Evolutionary conservation across 441 rosid genomes (phyloP), one percentile per base, ranked within the genome.

Genomic region (Arabidopsis hybrid): DNA sequence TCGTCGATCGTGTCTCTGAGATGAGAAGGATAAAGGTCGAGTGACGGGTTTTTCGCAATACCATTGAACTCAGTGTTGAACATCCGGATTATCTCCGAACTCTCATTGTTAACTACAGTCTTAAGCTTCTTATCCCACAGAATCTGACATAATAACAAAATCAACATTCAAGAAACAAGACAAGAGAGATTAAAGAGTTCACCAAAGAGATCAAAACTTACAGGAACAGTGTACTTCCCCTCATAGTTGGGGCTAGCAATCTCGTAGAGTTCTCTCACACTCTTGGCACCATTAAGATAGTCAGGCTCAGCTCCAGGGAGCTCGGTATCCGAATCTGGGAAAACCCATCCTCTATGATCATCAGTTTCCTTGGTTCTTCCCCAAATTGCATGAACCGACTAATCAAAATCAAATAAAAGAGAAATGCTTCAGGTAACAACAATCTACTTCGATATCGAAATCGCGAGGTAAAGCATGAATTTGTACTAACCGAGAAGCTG

Each of bases 81-180:
- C 66, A 61, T 61, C 8, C 66, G 38, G 13, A 61, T 61, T 13
- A 61, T 61, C 52, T 61, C 66, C 29, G 66, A 61, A 42, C 66
- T 61, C 66, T 61, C 66, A 61, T 61, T 61, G 38, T 61, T 61
- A 13, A 61, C 66, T 61, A 61, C 85, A 10, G 91, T 90, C 81
- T 91, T 94, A 57, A 88, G 84, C 82, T 90, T 94, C 92, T 90
- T 90, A 82, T 94, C 98, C 98, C 98, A 93, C 1, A 94, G 81
- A 46, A 94, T 88, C 98, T 93, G 39, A 26, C 43, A 82, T 6
- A 1, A 39, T 39, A 26, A 26, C 29, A 26, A 26, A 26, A 26
- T 21, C 3, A 26, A 26, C 39, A 76, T 61, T 76, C 32, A 46
- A 5, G 17, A 55, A 71, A 31, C 32, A 60, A 3, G 1, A 78